phyloP scores from a whole-genome alignment of 305 asterid species.

The Plantago rigida region DNA sequence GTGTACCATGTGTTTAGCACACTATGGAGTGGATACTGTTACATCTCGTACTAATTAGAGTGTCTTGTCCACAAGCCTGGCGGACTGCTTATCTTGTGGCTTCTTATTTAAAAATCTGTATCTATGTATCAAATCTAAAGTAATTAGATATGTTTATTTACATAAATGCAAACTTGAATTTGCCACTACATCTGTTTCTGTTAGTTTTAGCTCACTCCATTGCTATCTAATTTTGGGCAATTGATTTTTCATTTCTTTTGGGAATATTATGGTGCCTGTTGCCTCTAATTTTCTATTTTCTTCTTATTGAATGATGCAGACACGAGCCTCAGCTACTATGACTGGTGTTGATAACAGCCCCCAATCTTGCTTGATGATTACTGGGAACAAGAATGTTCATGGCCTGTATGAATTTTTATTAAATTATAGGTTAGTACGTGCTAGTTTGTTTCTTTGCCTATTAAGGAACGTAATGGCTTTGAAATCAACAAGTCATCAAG shows the following conservation, averaged over 20 bases:
- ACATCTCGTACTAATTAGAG: conserved; percentile 17
- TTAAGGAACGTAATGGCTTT: conserved; percentile 3
- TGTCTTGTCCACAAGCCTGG: not conserved
- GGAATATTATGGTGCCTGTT: conserved; percentile 22
- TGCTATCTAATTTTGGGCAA: not conserved
- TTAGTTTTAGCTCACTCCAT: too few species aligned
- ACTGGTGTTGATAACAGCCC: conserved; percentile 70
- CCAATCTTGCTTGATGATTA: conserved; percentile 62
- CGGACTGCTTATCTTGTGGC: not conserved
- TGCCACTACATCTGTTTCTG: too few species aligned
- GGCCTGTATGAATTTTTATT: conserved; percentile 69
- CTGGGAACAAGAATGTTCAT: conserved; percentile 60
- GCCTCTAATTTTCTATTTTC: conserved; percentile 16
- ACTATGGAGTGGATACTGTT: conserved; percentile 6
- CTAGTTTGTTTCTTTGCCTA: conserved; percentile 16
- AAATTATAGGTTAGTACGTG: conserved; percentile 59
- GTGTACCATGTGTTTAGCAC: conserved; percentile 9
- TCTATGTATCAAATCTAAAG: too few species aligned
- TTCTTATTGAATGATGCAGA: conserved; percentile 40
- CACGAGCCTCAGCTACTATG: conserved; percentile 42
- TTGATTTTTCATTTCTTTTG: not conserved
- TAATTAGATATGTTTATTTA: too few species aligned
- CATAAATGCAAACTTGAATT: too few species aligned
- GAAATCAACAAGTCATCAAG: conserved; percentile 7
- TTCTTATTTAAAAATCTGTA: too few species aligned